These are phyloP conservation scores for Eragrostis tef DNA, from an alignment of 202 grass and related monocot species.

Conservation along the genomic window DNA sequence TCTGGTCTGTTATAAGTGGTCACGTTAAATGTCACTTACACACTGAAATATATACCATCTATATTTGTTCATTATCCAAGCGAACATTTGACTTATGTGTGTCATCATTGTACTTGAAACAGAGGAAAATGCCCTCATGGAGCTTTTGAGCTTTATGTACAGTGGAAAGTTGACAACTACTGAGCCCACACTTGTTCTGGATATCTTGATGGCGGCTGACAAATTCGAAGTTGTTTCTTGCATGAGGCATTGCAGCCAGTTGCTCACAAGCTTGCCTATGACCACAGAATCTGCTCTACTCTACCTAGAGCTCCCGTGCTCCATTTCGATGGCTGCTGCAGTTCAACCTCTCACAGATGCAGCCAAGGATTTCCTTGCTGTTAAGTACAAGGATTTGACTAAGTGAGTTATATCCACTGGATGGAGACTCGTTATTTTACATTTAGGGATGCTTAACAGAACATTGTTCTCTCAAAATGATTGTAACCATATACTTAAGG, in stretches of 20 bases:
- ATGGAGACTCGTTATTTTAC: neutral
- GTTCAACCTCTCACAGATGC: constrained; percentile 74
- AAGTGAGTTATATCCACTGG: constrained; percentile 61
- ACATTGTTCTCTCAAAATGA: neutral
- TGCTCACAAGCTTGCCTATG: constrained; percentile 84
- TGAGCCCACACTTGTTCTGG: constrained; percentile 67
- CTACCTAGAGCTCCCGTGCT: constrained; percentile 78
- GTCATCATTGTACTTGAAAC: constrained; percentile 39
- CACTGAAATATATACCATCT: neutral
- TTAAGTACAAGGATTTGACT: constrained; percentile 81
- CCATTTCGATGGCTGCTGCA: constrained; percentile 70
- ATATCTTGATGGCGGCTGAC: constrained; percentile 88
- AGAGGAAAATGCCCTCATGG: constrained; percentile 92
- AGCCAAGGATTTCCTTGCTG: constrained; percentile 79
- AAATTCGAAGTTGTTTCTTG: constrained; percentile 96
- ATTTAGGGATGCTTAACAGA: neutral
- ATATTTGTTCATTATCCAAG: constrained; percentile 5
- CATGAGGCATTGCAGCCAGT: constrained; percentile 87
- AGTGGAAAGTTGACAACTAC: constrained; percentile 77
- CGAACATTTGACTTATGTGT: neutral
- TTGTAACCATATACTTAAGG: constrained; percentile 13
- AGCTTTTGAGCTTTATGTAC: constrained; percentile 90
- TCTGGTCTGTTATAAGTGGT: neutral
- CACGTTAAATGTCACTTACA: neutral
- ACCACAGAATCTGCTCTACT: constrained; percentile 88